These are phyloP conservation scores for Danielia reshetovae DNA, from an alignment of 805 yeast genomes.

Conservation along the genomic window DNA sequence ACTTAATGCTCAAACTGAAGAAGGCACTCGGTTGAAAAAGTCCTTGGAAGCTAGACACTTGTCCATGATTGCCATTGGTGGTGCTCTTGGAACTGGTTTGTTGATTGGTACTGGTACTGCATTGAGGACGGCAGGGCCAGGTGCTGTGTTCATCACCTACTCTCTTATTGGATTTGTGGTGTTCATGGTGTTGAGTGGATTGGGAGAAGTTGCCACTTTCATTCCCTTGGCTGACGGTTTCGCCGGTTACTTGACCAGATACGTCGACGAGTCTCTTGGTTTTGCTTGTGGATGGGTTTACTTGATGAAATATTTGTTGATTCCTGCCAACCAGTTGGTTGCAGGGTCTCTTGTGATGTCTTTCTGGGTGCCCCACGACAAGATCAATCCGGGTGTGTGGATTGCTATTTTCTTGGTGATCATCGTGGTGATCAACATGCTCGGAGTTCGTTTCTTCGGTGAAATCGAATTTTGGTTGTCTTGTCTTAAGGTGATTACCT, in stretches of 20 bases:
- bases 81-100: slow-evolving; percentile 79
- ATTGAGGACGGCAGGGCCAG: slow-evolving; percentile 68
- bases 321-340: slow-evolving; percentile 61
- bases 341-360: slow-evolving; percentile 55
- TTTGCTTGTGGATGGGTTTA: slow-evolving; percentile 67
- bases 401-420: slow-evolving; percentile 38
- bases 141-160: slow-evolving; percentile 60
- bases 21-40: slow-evolving; percentile 43
- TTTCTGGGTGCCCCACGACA: slow-evolving; percentile 48
- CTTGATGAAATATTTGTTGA: slow-evolving; percentile 50
- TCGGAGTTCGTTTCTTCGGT: slow-evolving; percentile 51
- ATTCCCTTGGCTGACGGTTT: slow-evolving; percentile 66
- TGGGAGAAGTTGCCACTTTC: slow-evolving; percentile 68
- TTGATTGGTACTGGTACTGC: slow-evolving; percentile 75
- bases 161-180: slow-evolving; percentile 68
- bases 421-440: slow-evolving; percentile 38
- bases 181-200: slow-evolving; percentile 45
- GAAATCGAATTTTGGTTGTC: slow-evolving; percentile 53
- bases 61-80: slow-evolving; percentile 77
- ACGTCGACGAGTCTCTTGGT: slow-evolving; percentile 63
- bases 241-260: slow-evolving; percentile 60
- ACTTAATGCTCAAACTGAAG: slow-evolving; percentile 28
- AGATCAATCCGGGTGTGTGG: slow-evolving; percentile 50
- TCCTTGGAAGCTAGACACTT: slow-evolving; percentile 48
- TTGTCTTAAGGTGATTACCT: slow-evolving; percentile 58